Percentiles rank a stretch among this genome's conserved stretches.
These are phyloP conservation scores for Botryotinia narcissicola DNA, from an alignment of 2,329 filamentous ascomycete species.

Conservation along the genomic window DNA sequence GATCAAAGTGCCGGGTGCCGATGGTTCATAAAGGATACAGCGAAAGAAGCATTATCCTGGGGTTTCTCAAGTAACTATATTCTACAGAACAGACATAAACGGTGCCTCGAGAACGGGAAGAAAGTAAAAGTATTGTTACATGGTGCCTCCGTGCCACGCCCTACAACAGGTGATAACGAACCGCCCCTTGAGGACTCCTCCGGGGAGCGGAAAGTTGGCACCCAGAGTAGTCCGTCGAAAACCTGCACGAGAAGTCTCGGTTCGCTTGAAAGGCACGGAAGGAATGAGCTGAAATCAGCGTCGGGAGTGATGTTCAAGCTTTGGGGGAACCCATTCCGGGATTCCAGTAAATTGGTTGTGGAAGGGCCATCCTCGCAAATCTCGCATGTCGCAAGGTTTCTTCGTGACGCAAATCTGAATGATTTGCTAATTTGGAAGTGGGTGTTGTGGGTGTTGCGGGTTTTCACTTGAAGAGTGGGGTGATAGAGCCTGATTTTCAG, in stretches of 20 bases:
- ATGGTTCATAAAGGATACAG: constrained; percentile 9
- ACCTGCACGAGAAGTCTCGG: not conserved
- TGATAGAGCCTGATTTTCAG: not conserved
- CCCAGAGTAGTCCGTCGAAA: not conserved
- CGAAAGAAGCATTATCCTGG: not conserved
- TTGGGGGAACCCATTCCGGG: not conserved
- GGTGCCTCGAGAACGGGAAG: not conserved
- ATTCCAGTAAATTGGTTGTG: not conserved
- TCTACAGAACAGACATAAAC: not conserved
- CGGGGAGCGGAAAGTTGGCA: not conserved
- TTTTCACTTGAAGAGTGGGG: not conserved
- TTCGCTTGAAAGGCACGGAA: not conserved
- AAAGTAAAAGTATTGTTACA: not conserved
- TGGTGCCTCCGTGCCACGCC: not conserved
- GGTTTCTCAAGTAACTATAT: not conserved
- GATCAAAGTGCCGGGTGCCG: constrained; percentile 7
- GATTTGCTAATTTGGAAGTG: not conserved
- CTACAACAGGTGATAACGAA: not conserved
- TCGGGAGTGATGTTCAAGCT: not conserved
- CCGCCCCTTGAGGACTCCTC: not conserved
- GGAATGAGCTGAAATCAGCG: not conserved
- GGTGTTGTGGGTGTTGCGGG: not conserved
- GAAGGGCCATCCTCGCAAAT: not conserved
- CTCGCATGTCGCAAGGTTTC: not conserved
- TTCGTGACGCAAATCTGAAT: not conserved